Evolutionary conservation across 176 grass and related monocot genomes (phyloP).

Genomic region (Triticum monococcum): DNA sequence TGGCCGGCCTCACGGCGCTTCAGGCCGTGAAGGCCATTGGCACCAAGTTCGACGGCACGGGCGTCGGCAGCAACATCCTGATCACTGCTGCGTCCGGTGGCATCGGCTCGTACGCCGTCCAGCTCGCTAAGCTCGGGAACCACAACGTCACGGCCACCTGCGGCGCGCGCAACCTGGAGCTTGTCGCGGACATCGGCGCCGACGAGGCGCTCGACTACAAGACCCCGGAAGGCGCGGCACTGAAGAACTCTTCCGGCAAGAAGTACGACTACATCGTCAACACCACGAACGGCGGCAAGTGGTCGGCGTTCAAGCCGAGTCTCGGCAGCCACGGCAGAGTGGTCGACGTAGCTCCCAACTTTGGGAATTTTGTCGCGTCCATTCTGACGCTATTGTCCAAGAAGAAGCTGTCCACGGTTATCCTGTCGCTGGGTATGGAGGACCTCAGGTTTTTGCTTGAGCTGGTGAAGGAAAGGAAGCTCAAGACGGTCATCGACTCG

Average conservation of each 20-base stretch:
- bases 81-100: not conserved
- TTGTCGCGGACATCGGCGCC: constrained; percentile 21
- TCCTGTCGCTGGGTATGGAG: not conserved
- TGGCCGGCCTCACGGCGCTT: constrained; percentile 35
- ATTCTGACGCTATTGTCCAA: not conserved
- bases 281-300: not conserved
- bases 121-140: constrained; percentile 28
- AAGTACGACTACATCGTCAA: constrained; percentile 28
- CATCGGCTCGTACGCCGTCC: constrained; percentile 22
- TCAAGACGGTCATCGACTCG: constrained; percentile 41
- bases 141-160: constrained; percentile 37
- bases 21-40: constrained; percentile 23
- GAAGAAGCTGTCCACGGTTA: not conserved
- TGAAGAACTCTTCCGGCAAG: not conserved
- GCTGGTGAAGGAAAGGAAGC: constrained; percentile 30
- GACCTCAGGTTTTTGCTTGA: constrained; percentile 28
- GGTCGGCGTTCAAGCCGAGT: not conserved
- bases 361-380: not conserved
- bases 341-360: not conserved
- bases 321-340: not conserved
- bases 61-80: not conserved
- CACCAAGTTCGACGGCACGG: constrained; percentile 2
- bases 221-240: constrained; percentile 12
- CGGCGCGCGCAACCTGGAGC: constrained; percentile 33
- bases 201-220: constrained; percentile 40